Base-by-base conservation (phyloP, 768 basidiomycete genomes). In the Russula vinacea region DNA sequence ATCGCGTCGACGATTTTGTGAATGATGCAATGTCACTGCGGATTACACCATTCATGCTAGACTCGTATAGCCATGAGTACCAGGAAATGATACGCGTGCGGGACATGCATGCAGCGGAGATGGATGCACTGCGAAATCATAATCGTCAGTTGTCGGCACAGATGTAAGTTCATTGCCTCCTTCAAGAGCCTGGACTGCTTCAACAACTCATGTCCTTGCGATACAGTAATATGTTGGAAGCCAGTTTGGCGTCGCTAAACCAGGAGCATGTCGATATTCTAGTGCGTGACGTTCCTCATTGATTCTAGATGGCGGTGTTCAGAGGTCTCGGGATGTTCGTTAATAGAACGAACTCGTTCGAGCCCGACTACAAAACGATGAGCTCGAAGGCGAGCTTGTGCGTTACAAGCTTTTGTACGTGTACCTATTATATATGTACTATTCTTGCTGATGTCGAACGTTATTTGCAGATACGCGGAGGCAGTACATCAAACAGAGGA, bases 21-120 rank as follows among this genome's bases (percentile, higher is more conserved):
- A 81, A 85, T 62, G 94, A 98, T 70, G 90, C 95, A 9, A 85
- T 92, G 63, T 84, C 86, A 24, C 76, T 97, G 70, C 83, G 83
- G 66, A 93, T 99, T 68, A 97, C 95, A 5, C 92, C 97, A 0
- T 95, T 98, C 76, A 94, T 95, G 92, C 80, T 98, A 45, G 96
- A 98, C 71, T 81, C 85, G 22, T 96, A 92, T 72, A 84, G 87
- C 37, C 89, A 86, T 59, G 94, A 97, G 76, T 96, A 94, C 72
- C 86, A 91, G 67, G 94, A 96, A 62, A 76, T 86, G 59, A 77
- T 91, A 63, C 83, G 87, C 26, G 82, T 83, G 56, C 86, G 85
- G 40, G 92, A 94, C 64, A 89, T 90, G 63, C 93, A 96, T 75
- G 86, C 88, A 0, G 75, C 82, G 26, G 91, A 95, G 74, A 81